phyloP scores from a whole-genome alignment of 371 early-diverging fungal species.

The Mortierella sp. region DNA sequence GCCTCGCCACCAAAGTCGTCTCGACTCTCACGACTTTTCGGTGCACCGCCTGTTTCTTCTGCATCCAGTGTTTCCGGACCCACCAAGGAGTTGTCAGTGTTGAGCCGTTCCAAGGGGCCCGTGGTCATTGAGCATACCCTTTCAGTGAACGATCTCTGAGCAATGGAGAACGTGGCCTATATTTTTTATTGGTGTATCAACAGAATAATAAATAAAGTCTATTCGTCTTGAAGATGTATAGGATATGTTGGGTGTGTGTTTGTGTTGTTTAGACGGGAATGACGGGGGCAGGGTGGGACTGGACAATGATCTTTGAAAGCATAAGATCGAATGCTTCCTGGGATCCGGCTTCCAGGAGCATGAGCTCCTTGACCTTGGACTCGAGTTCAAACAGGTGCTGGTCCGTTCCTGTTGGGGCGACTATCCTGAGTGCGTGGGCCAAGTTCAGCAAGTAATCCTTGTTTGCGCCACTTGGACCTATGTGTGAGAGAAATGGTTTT shows the following conservation, averaged over 20 bases:
- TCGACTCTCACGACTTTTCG: not conserved
- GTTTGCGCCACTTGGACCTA: slow-evolving; percentile 85
- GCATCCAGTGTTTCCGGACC: not conserved
- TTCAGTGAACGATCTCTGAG: slow-evolving; percentile 20
- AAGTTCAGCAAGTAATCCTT: slow-evolving; percentile 83
- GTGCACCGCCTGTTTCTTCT: not conserved
- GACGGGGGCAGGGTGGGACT: slow-evolving; percentile 32
- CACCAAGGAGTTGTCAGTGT: not conserved
- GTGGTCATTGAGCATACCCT: slow-evolving; percentile 28
- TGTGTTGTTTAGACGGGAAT: slow-evolving; percentile 6
- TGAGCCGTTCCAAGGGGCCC: slow-evolving; percentile 20
- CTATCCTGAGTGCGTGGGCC: slow-evolving; percentile 72
- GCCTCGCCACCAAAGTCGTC: not conserved
- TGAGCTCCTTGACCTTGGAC: slow-evolving; percentile 61
- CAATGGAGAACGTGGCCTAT: not conserved
- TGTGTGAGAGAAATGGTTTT: not conserved
- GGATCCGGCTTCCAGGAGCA: slow-evolving; percentile 43
- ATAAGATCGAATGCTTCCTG: slow-evolving; percentile 44
- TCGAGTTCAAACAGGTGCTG: slow-evolving; percentile 77
- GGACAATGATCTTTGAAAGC: slow-evolving; percentile 41
- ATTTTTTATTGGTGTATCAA: too few species aligned
- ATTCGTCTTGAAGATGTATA: too few species aligned
- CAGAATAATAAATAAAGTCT: not conserved
- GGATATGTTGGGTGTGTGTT: not conserved
- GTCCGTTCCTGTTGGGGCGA: slow-evolving; percentile 71